Evolutionary conservation across 805 yeast species (phyloP).

Genomic region (Hemisphaericaspora nanyangensis): DNA sequence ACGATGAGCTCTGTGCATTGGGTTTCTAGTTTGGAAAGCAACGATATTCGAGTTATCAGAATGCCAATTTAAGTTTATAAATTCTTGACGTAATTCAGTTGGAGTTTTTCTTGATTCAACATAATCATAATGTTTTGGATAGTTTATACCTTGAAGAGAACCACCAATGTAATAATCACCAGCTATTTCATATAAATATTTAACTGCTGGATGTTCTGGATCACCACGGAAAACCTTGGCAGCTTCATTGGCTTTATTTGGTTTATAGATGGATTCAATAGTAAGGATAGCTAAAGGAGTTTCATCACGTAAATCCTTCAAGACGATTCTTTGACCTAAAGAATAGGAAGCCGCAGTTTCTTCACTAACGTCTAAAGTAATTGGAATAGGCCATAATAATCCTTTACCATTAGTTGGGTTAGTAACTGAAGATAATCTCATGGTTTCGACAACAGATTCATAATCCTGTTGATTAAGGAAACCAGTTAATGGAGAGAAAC

Average conservation of each 20-base stretch:
- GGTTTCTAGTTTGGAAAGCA: constrained; percentile 97
- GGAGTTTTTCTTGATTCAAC: constrained; percentile 86
- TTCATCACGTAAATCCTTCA: constrained; percentile 80
- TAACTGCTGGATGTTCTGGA: constrained; percentile 92
- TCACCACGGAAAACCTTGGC: constrained; percentile 90
- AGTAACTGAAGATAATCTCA: constrained; percentile 56
- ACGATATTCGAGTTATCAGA: constrained; percentile 60
- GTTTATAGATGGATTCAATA: constrained; percentile 72
- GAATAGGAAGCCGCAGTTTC: constrained; percentile 38
- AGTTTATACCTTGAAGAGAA: constrained; percentile 71
- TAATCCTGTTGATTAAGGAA: constrained; percentile 67
- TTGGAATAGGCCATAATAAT: constrained; percentile 87
- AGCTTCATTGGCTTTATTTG: constrained; percentile 79
- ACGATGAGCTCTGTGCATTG: constrained; percentile 98
- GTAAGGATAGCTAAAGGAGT: constrained; percentile 77
- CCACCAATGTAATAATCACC: constrained; percentile 91
- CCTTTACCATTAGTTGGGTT: constrained; percentile 46
- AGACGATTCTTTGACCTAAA: constrained; percentile 61
- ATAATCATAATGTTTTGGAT: constrained; percentile 89
- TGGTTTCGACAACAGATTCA: constrained; percentile 58
- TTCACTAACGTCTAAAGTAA: constrained; percentile 73
- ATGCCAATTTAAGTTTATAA: constrained; percentile 76
- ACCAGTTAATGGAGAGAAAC: constrained; percentile 81
- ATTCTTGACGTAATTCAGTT: constrained; percentile 82
- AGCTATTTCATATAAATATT: constrained; percentile 65